A percentile compares a stretch with the other conserved stretches of the same genome.
Evolutionary conservation across 2,329 filamentous ascomycete species (phyloP).

Genomic region (Aureobasidium zeae): DNA sequence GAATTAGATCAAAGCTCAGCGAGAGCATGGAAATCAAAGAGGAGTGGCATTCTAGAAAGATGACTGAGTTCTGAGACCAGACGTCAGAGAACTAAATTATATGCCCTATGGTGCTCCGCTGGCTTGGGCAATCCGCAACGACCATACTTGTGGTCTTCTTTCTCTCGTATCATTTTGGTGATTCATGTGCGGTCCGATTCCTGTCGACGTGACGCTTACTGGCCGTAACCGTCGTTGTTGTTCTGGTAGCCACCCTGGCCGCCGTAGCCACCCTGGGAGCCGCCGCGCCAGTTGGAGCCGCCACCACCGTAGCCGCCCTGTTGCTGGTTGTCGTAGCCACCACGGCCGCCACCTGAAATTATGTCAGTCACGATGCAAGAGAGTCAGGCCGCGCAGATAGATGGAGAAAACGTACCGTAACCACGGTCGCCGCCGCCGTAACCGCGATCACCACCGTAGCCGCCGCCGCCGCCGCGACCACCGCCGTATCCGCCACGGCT

Average conservation of each 20-base stretch:
- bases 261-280: slow-evolving; percentile 23
- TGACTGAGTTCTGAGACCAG: slow-evolving; percentile 9
- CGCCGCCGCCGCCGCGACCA: slow-evolving; percentile 26
- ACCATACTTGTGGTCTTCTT: slow-evolving; percentile 3
- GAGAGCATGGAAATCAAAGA: slow-evolving; percentile 12
- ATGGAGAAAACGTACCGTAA: slow-evolving; percentile 8
- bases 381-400: too few species aligned
- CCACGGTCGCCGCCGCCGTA: slow-evolving; percentile 25
- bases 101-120: slow-evolving; percentile 12
- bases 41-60: slow-evolving; percentile 14
- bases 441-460: slow-evolving; percentile 23
- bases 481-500: slow-evolving; percentile 31
- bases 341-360: slow-evolving; percentile 21
- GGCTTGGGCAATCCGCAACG: slow-evolving; percentile 11
- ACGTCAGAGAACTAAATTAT: slow-evolving; percentile 8
- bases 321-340: slow-evolving; percentile 18
- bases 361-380: neutral
- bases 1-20: too few species aligned
- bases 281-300: slow-evolving; percentile 20
- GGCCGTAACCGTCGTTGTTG: slow-evolving; percentile 11
- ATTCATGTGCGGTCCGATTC: slow-evolving; percentile 3
- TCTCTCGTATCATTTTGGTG: slow-evolving; percentile 13
- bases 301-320: slow-evolving; percentile 18
- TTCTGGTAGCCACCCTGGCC: slow-evolving; percentile 16
- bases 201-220: slow-evolving; percentile 8